Conservation (phyloP, 208 protist genomes). For the Tritrichomonas foetus region DNA sequence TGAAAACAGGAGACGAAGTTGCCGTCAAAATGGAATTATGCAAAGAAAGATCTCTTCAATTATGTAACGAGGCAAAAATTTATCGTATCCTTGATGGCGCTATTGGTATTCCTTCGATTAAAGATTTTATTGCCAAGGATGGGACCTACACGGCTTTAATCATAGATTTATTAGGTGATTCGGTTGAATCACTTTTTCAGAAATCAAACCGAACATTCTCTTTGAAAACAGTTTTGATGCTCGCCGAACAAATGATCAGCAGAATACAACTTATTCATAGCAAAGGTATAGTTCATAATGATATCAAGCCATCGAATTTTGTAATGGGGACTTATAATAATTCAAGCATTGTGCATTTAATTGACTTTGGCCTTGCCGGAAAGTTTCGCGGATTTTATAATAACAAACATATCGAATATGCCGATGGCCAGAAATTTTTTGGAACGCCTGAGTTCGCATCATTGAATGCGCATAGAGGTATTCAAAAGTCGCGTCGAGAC, state of each 20-base stretch:
- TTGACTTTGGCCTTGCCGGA: slow-evolving; percentile 84
- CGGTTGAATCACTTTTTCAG: slow-evolving; percentile 67
- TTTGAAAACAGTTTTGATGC: slow-evolving; percentile 94
- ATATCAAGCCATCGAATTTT: slow-evolving; percentile 97
- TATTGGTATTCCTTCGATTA: slow-evolving; percentile 86
- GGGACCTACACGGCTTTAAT: slow-evolving; percentile 91
- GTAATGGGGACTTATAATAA: slow-evolving; percentile 81
- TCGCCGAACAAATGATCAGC: slow-evolving; percentile 80
- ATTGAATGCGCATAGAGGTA: slow-evolving; percentile 98
- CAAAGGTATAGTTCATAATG: slow-evolving; percentile 91
- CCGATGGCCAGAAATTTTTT: slow-evolving; percentile 95
- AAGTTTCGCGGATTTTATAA: slow-evolving; percentile 92
- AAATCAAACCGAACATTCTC: slow-evolving; percentile 64
- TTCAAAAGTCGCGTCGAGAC: slow-evolving; percentile 70
- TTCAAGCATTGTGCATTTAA: slow-evolving; percentile 46
- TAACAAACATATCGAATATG: slow-evolving; percentile 96
- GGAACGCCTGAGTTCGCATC: slow-evolving; percentile 97
- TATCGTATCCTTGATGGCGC: slow-evolving; percentile 73
- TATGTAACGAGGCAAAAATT: slow-evolving; percentile 90
- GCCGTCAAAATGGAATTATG: slow-evolving; percentile 37
- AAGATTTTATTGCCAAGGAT: slow-evolving; percentile 95
- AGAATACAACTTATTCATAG: slow-evolving; percentile 90
- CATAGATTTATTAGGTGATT: slow-evolving; percentile 79
- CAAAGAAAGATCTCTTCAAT: slow-evolving; percentile 79
- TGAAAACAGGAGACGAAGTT: background rate